A percentile compares a stretch with the other conserved stretches of the same genome.
These are phyloP conservation scores for Viola pubescens DNA, from an alignment of 441 rosid species.

Conservation along the genomic window DNA sequence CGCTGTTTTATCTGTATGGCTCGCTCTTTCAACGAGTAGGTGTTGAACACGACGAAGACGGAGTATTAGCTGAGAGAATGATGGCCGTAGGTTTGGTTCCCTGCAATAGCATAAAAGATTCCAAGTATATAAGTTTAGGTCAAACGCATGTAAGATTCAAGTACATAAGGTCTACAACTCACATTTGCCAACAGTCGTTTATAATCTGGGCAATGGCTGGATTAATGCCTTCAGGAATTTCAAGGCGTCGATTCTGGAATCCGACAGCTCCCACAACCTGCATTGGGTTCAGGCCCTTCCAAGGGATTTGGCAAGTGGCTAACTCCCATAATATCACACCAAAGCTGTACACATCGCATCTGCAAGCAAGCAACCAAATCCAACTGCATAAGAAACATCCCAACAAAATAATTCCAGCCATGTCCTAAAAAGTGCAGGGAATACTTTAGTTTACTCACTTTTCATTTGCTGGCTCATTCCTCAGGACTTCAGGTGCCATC, in stretches of 20 bases:
- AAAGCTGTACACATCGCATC: slow-evolving; percentile 97
- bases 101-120: slow-evolving; percentile 30
- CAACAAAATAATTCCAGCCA: slow-evolving; percentile 1
- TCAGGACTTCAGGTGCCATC: slow-evolving; percentile 99
- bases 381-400: slow-evolving; percentile 18
- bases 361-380: slow-evolving; percentile 27
- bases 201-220: slow-evolving; percentile 72
- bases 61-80: slow-evolving; percentile 66
- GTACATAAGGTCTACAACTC: slow-evolving; percentile 23
- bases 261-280: slow-evolving; percentile 99
- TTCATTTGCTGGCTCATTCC: slow-evolving; percentile 97
- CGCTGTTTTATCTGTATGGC: slow-evolving; percentile 21
- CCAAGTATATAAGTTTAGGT: not conserved
- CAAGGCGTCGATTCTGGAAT: slow-evolving; percentile 84
- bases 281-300: slow-evolving; percentile 98
- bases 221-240: slow-evolving; percentile 68
- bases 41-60: slow-evolving; percentile 52
- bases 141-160: not conserved
- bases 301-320: slow-evolving; percentile 65
- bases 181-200: slow-evolving; percentile 85
- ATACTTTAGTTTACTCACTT: slow-evolving; percentile 47
- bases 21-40: slow-evolving; percentile 38
- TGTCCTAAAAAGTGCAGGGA: not conserved
- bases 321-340: slow-evolving; percentile 98
- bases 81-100: slow-evolving; percentile 78